A percentile compares a stretch with the other conserved stretches of the same genome.
These are phyloP conservation scores for Candida pini DNA, from an alignment of 805 yeast species.

Conservation along the genomic window DNA sequence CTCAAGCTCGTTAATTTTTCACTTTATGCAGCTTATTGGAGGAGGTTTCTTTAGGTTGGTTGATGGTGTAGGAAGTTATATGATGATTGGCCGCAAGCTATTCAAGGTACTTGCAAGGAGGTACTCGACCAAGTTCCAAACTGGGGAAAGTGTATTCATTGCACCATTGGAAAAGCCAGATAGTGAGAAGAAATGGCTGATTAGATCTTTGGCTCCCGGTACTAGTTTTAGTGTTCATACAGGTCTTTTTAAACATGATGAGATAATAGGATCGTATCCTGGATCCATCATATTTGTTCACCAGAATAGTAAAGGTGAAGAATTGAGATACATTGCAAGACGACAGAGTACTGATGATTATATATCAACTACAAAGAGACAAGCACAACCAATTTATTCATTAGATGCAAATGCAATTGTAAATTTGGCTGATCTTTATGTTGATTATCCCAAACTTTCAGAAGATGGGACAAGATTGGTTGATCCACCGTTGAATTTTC, in stretches of 20 bases:
- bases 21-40: no score
- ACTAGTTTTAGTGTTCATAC: slow-evolving; percentile 16
- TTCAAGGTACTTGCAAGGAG: no score
- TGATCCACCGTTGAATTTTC: slow-evolving; percentile 32
- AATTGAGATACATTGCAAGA: slow-evolving; percentile 28
- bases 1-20: no score
- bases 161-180: slow-evolving; percentile 24
- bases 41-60: no score
- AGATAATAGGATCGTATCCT: slow-evolving; percentile 34
- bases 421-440: slow-evolving; percentile 39
- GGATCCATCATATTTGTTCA: slow-evolving; percentile 25
- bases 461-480: slow-evolving; percentile 6
- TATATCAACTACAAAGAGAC: slow-evolving; percentile 33
- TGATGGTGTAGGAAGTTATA: no score
- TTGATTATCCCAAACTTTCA: slow-evolving; percentile 31
- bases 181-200: slow-evolving; percentile 21
- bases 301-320: slow-evolving; percentile 9
- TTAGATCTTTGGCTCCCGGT: slow-evolving; percentile 25
- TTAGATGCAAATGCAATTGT: slow-evolving; percentile 45
- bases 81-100: no score
- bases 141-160: slow-evolving; percentile 29
- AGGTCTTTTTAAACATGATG: slow-evolving; percentile 31
- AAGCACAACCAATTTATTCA: slow-evolving; percentile 48
- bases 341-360: slow-evolving; percentile 44
- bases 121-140: slow-evolving; percentile 18